Evolutionary conservation across 768 basidiomycete genomes (phyloP).

Genomic region (Serendipita vermifera): DNA sequence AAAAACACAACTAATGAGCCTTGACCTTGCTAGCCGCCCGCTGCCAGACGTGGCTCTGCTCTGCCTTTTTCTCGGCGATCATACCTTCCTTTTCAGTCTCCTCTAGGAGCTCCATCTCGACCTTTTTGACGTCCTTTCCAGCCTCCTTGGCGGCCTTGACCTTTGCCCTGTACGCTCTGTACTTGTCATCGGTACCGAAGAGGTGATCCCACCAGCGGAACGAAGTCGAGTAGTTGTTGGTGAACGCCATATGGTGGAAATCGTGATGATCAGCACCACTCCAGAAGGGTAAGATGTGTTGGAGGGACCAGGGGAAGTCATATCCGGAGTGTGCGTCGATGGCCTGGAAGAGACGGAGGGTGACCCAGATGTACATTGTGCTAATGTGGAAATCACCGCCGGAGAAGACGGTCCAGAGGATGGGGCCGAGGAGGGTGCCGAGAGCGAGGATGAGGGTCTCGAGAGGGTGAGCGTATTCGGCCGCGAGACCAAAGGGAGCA

Average conservation of each 20-base stretch:
- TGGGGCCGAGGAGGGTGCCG: constrained; percentile 79
- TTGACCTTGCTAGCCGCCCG: background rate
- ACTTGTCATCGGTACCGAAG: constrained; percentile 85
- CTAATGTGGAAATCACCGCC: constrained; percentile 69
- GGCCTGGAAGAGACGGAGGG: constrained; percentile 77
- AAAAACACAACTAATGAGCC: background rate
- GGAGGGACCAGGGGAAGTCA: constrained; percentile 96
- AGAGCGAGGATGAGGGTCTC: constrained; percentile 91
- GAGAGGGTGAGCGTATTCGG: constrained; percentile 95
- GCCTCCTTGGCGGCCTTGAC: constrained; percentile 38
- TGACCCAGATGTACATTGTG: constrained; percentile 90
- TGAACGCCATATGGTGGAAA: constrained; percentile 96
- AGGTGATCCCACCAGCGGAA: constrained; percentile 90
- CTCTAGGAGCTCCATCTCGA: constrained; percentile 19
- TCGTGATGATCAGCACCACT: constrained; percentile 96
- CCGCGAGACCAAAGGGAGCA: constrained; percentile 92
- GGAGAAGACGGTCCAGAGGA: constrained; percentile 71
- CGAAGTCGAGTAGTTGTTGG: constrained; percentile 84
- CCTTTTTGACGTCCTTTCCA: constrained; percentile 10
- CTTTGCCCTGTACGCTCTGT: constrained; percentile 62
- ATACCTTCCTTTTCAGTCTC: constrained; percentile 66
- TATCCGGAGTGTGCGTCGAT: constrained; percentile 96
- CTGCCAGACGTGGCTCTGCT: constrained; percentile 13
- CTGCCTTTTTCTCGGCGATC: constrained; percentile 45
- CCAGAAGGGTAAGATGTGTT: constrained; percentile 90